Evolutionary conservation across 805 yeast species (phyloP), one percentile per base, ranked within the genome.

Genomic region (Ogataea naganishii): DNA sequence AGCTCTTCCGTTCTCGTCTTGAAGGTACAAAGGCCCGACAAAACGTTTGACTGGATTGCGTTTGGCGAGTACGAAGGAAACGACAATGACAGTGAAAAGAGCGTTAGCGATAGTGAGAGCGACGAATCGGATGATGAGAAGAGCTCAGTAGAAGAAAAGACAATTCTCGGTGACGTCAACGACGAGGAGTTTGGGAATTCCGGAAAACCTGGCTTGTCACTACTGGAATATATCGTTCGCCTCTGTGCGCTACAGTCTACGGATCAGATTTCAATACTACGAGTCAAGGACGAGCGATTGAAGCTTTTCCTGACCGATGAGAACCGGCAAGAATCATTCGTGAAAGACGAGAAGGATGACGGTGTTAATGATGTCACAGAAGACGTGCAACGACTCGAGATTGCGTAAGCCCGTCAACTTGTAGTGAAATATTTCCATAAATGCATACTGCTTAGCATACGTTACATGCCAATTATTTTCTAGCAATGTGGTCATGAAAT

Each of bases 331-430:
- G 29, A 24, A 30, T 35, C 26, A 35, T 26, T 13, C 27, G 32
- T 19, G 29, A 29, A 18, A 26, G 36, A 18, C 36, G 94, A 83
- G 49, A 60, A 80, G 61, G 86, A 79, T 33, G 63, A 92, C 26
- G 96, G 97, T 1, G 62, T 89, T 9, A 75, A 80, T 8, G 96
- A 89, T 43, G 78, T 88, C 32, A 76, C 83, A 35, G 95, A 88
- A 39, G 92, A 89, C n/a, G n/a, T n/a, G n/a, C n/a, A n/a, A n/a
- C n/a, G n/a, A n/a, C n/a, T n/a, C n/a, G n/a, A n/a, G n/a, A n/a
- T n/a, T n/a, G n/a, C n/a, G n/a, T n/a, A n/a, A n/a, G n/a, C n/a
- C n/a, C n/a, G n/a, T n/a, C n/a, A n/a, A n/a, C n/a, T n/a, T n/a
- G n/a, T n/a, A n/a, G n/a, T n/a, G n/a, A n/a, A n/a, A n/a, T n/a